phyloP scores from a whole-genome alignment of 2,329 filamentous ascomycete genomes.

The Colletotrichum sp. region DNA sequence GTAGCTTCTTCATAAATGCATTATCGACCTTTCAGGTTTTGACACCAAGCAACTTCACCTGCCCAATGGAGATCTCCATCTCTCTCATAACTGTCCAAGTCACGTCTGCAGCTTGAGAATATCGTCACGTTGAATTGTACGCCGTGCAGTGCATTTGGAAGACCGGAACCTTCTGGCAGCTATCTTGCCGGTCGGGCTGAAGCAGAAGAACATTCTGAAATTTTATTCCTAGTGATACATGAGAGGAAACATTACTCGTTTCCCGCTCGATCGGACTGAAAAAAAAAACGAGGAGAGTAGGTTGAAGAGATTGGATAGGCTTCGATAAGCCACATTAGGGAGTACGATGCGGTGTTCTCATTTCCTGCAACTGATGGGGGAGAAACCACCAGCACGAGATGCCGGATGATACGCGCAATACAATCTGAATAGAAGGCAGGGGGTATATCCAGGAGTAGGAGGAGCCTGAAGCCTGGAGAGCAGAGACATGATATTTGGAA shows the following conservation, averaged over 20 bases:
- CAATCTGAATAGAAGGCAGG: neutral
- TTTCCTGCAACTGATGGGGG: neutral
- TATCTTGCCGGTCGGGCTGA: neutral
- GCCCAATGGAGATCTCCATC: neutral
- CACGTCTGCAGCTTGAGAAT: neutral
- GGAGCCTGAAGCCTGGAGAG: neutral
- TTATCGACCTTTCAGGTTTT: neutral
- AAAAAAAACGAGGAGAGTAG: neutral
- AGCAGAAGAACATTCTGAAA: neutral
- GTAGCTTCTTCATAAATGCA: neutral
- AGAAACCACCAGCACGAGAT: neutral
- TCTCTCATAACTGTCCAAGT: neutral
- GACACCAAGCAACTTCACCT: neutral
- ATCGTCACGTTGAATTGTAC: neutral
- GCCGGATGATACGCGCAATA: neutral
- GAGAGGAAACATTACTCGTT: neutral
- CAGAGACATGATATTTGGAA: neutral
- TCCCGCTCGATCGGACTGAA: neutral
- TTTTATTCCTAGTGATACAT: neutral
- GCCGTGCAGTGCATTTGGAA: neutral
- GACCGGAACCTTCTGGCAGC: neutral
- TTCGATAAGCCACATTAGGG: neutral
- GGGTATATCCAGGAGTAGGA: neutral
- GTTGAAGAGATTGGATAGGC: neutral
- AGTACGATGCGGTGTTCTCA: neutral